Base-by-base conservation (phyloP, 129 eudicot genomes). In the Mikania micrantha region DNA sequence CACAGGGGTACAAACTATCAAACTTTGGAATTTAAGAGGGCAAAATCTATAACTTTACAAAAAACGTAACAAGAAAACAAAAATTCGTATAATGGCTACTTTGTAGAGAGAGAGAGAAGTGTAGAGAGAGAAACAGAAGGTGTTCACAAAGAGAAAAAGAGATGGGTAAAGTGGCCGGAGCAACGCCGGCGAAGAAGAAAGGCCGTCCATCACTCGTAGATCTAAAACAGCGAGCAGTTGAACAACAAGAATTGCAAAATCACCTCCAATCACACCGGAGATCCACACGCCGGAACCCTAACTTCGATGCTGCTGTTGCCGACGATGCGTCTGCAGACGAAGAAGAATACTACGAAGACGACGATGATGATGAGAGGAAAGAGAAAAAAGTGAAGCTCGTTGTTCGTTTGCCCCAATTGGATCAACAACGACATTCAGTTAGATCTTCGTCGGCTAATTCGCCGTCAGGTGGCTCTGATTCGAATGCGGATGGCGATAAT, bases 231-330 rank as follows among this genome's bases (percentile, higher is more conserved):
- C 85, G 95, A 8, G 64, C 74, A 12, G 69, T 59, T 32, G 50
- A 68, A 39, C 67, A 74, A 59, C 83, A 80, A 41, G 79, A 79
- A 77, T 16, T 27, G 59, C 40, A 75, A 59, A 32, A 60, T 22
- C 66, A 77, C 24, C 20, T 54, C 10, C 75, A 69, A n/a, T 67
- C 73, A 20, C 77, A 72, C 9, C 90, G 94, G 56, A 87, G 95
- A 88, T 89, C 99, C 81, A 73, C 85, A 47, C 96, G 97, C 75
- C 96, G 93, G 63, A 89, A 84, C 92, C 89, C 90, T 79, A 75
- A 35, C 61, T 56, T 62, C 49, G 70, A n/a, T 3, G 15, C 68
- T 47, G 56, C 89, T 38, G 86, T 66, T 44, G 74, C 38, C 44
- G 63, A 67, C 35, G 67, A 74, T 31, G 60, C 66, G 8, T 74